A percentile compares a stretch with the other conserved stretches of the same genome.
These are phyloP conservation scores for Penicillium sp. DNA, from an alignment of 2,329 filamentous ascomycete species.

Conservation along the genomic window DNA sequence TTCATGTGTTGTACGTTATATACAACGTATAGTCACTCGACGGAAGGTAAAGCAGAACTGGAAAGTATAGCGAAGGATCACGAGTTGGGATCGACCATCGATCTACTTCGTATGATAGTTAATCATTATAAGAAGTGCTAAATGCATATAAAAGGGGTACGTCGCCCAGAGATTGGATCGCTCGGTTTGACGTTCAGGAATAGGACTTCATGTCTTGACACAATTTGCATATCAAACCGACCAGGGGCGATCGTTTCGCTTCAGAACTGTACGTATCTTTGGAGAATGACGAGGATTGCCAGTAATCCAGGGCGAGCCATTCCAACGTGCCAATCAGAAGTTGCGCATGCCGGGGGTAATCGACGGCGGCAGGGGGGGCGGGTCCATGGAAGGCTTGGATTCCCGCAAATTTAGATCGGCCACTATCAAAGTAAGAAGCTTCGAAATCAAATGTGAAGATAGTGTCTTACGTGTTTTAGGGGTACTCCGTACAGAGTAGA, in stretches of 20 bases:
- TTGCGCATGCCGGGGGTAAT: constrained; percentile 18
- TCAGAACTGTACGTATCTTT: neutral
- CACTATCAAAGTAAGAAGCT: constrained; percentile 14
- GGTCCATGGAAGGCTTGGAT: constrained; percentile 26
- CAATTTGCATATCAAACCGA: neutral
- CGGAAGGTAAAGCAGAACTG: neutral
- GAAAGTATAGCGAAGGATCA: neutral
- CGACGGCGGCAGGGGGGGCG: constrained; percentile 26
- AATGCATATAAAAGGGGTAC: neutral
- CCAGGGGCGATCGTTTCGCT: constrained; percentile 6
- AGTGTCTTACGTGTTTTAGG: neutral
- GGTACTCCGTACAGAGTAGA: neutral
- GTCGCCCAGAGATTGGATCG: neutral
- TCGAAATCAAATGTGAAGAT: constrained; percentile 2
- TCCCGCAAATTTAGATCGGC: constrained; percentile 31
- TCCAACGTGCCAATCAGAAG: constrained; percentile 25
- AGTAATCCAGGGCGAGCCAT: constrained; percentile 19
- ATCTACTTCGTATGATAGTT: neutral
- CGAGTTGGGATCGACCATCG: neutral
- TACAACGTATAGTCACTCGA: neutral
- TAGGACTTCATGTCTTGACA: neutral
- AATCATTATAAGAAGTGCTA: neutral
- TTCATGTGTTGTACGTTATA: neutral
- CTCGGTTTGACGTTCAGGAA: neutral
- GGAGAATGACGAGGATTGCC: constrained; percentile 13